A percentile compares a stretch with the other conserved stretches of the same genome.
phyloP scores from a whole-genome alignment of 108 stramenopile genomes.

The Cylindrotheca fusiformis region DNA sequence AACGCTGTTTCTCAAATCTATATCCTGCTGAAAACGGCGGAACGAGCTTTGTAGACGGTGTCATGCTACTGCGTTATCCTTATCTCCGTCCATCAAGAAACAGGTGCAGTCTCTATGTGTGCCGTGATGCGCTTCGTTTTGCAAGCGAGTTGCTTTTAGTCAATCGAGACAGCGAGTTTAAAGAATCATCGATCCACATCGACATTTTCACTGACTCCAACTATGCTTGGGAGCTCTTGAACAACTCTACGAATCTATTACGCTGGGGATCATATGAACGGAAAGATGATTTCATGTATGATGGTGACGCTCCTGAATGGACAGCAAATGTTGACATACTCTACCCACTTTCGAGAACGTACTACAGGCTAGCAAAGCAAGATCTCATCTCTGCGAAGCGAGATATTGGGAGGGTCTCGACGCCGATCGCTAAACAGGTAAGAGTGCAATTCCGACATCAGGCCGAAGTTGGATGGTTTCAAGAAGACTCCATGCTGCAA shows the following conservation, averaged over 20 bases:
- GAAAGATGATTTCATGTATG: conserved; percentile 31
- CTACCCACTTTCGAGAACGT: conserved; percentile 43
- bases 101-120: conserved; percentile 44
- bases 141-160: conserved; percentile 24
- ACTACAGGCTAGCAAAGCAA: conserved; percentile 36
- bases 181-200: conserved; percentile 21
- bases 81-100: conserved; percentile 40
- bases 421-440: neutral
- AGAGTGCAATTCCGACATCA: neutral
- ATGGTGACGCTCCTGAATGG: conserved; percentile 11
- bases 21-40: neutral
- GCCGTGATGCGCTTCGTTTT: conserved; percentile 39
- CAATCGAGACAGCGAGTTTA: conserved; percentile 1
- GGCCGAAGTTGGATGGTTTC: neutral
- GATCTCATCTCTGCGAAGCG: neutral
- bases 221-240: conserved; percentile 41
- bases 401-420: neutral
- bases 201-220: conserved; percentile 47
- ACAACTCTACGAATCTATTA: conserved; percentile 24
- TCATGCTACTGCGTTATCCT: conserved; percentile 33
- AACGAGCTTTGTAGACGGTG: conserved; percentile 1
- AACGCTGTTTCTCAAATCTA: neutral
- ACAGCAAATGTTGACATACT: conserved; percentile 44
- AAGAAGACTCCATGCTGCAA: neutral
- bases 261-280: conserved; percentile 27